Evolutionary conservation across 2,329 filamentous ascomycete species (phyloP), one percentile per base, ranked within the genome.

Genomic region (Pochonia chlamydosporia): DNA sequence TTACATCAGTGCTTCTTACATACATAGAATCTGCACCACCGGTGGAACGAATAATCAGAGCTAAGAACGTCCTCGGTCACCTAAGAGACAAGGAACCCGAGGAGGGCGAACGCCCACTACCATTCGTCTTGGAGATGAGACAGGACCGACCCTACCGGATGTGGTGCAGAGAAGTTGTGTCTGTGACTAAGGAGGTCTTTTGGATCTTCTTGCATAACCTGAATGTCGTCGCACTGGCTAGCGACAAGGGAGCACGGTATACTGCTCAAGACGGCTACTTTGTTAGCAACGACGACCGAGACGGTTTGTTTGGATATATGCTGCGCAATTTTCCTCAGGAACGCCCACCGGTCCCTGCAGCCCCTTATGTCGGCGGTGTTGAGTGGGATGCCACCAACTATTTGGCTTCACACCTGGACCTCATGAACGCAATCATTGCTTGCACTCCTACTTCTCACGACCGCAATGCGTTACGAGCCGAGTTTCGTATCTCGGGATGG

Each of bases 341-440:
- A 56, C 83, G 90, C 1, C 87, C 91, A 3, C 93, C 93, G 0
- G 90, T 97, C 1, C 89, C 92, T 23, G 92, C 93, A 14, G 92
- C 92, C 5, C 92, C 92, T 1, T 97, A 97, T 61, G 91, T 97
- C 36, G 93, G 93, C 42, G 92, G 93, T 46, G 93, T 97, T 9
- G 93, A 99, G 67, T 97, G 93, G 93, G 93, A 97, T 63, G 93
- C 93, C 3, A 97, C 93, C 9, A 96, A 96, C 66, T 97, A 97
- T 63, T 76, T 97, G 10, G 89, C 92, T 16, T 88, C 87, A 0
- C 92, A 99, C 60, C 76, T 99, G 9, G 93, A 97, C 60, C 82
- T 99, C 10, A 70, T 97, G 58, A 99, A 97, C 60, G 92, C 89
- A 25, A 81, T 97, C 48, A 71, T 97, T 48, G 89, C 92, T 1